Evolutionary conservation across 306 rosid genomes (phyloP), one percentile per base, ranked within the genome.

Genomic region (Prunus campanulata): DNA sequence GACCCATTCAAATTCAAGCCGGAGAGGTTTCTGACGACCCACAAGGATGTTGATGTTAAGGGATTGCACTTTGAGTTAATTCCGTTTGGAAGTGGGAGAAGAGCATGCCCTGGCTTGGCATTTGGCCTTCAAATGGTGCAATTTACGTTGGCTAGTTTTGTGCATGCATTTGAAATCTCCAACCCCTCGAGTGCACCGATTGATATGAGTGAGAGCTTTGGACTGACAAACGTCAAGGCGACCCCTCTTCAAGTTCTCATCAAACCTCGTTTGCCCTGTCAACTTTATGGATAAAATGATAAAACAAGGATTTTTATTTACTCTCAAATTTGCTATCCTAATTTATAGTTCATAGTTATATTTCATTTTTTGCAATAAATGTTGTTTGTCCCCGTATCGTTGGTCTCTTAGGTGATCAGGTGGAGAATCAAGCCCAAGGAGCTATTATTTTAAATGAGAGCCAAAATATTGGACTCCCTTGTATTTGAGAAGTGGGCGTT

Each of bases 81-180:
- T 8, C 86, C 91, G 0, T 87, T 87, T 48, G 84, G 87, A 1
- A 71, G 81, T 11, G 91, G 91, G 0, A 64, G 88, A 30, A 74
- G 88, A 82, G 30, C 72, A 3, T 87, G 91, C 4, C 87, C 88
- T 2, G 88, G 71, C 0, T 1, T 82, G 1, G 25, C 77, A 0
- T 68, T 84, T 22, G 86, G 63, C 0, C 77, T 77, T 0, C 83
- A 70, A 24, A 2, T 74, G 13, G 49, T 56, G 66, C 72, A 70
- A 3, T 55, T 82, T 0, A 29, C 57, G 0, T 59, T 82, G 42
- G 90, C 88, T 16, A 65, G 25, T 3, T 50, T 87, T 3, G n/a
- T 87, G 6, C 87, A 75, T 42, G 80, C 42, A 0, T 86, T 86
- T 27, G 73, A 86, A 5, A n/a, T 86, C 6, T 72, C 76, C 0